These are phyloP conservation scores for Leccinum angustisporum DNA, from an alignment of 1,284 basidiomycete genomes.

Conservation along the genomic window DNA sequence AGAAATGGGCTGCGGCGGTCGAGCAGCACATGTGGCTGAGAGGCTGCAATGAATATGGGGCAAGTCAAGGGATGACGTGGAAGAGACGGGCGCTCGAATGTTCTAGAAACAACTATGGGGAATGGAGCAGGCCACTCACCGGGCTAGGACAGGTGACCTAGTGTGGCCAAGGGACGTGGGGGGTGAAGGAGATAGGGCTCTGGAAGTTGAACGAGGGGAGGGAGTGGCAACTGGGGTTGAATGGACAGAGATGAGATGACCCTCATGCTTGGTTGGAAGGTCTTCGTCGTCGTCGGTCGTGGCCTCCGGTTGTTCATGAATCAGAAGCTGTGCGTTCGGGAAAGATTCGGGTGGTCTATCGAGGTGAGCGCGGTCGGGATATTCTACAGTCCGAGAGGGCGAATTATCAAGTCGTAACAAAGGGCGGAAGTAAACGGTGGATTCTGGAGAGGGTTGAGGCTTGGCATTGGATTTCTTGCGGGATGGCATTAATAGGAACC, in stretches of 20 bases:
- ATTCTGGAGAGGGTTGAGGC: constrained; percentile 20
- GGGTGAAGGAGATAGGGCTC: constrained; percentile 17
- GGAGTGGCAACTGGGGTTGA: constrained; percentile 13
- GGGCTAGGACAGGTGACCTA: constrained; percentile 33
- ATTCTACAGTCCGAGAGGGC: constrained; percentile 21
- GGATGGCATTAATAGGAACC: constrained; percentile 33
- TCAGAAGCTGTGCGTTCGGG: constrained; percentile 5
- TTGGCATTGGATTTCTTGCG: constrained; percentile 26
- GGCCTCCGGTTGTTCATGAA: constrained; percentile 10
- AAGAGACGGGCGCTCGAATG: background rate
- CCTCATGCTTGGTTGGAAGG: constrained; percentile 32
- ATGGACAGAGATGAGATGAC: constrained; percentile 19
- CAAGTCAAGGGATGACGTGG: constrained; percentile 15
- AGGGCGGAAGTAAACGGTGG: constrained; percentile 25
- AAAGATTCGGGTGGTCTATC: constrained; percentile 13
- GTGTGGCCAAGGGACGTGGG: constrained; percentile 25
- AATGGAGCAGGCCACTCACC: constrained; percentile 23
- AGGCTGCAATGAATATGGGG: constrained; percentile 18
- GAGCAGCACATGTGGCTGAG: constrained; percentile 19
- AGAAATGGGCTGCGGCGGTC: background rate
- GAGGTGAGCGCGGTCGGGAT: constrained; percentile 4
- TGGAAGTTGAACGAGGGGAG: constrained; percentile 11
- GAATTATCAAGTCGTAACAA: constrained; percentile 34
- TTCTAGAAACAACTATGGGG: no score
- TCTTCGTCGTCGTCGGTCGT: constrained; percentile 22